Percentiles rank a stretch among this genome's conserved stretches.
phyloP scores from a whole-genome alignment of 1,139 yeast species.

The Yamadazyma taylorii region DNA sequence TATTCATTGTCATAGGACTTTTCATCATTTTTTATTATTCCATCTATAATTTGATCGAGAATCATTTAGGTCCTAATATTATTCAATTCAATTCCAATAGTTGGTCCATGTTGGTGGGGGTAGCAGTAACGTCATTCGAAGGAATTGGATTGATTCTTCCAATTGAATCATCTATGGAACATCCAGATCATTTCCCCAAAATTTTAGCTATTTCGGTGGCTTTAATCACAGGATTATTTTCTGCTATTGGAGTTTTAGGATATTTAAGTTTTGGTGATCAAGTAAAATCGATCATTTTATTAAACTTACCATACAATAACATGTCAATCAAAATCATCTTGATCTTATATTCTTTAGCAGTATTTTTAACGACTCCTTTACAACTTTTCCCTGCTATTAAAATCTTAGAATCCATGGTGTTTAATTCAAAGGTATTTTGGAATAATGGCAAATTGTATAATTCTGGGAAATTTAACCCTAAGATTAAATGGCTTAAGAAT shows the following conservation, averaged over 20 bases:
- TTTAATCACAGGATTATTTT: conserved; percentile 59
- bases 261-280: conserved; percentile 67
- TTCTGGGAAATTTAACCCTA: conserved; percentile 38
- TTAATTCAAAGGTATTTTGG: conserved; percentile 33
- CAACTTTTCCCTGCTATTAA: conserved; percentile 77
- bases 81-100: conserved; percentile 53
- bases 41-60: conserved; percentile 39
- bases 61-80: conserved; percentile 54
- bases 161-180: conserved; percentile 71
- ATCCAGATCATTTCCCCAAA: conserved; percentile 69
- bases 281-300: conserved; percentile 66
- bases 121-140: conserved; percentile 79
- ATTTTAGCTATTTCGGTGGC: conserved; percentile 61
- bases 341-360: conserved; percentile 69
- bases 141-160: conserved; percentile 80
- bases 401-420: conserved; percentile 63
- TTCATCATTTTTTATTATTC: conserved; percentile 62
- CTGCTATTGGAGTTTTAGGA: conserved; percentile 64
- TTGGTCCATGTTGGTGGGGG: conserved; percentile 78
- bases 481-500: conserved; percentile 46
- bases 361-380: conserved; percentile 70
- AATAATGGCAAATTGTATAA: conserved; percentile 32
- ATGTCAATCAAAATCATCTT: conserved; percentile 65
- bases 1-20: conserved; percentile 64
- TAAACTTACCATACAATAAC: conserved; percentile 67